A percentile compares a stretch with the other conserved stretches of the same genome.
Evolutionary conservation across 805 yeast genomes (phyloP).

Genomic region (Teunomyces aglyptinius): DNA sequence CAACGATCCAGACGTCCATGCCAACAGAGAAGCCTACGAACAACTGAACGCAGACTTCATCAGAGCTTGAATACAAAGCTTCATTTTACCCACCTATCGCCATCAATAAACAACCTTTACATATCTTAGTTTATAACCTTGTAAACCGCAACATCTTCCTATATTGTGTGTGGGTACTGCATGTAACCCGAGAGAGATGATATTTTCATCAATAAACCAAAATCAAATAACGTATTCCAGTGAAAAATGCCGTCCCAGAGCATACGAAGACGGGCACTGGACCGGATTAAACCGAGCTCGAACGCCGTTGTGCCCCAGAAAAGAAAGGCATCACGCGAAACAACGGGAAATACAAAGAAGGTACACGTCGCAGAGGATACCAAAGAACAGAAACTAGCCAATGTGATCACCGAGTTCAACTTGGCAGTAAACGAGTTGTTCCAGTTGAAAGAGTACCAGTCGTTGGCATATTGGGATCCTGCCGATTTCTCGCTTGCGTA

Average conservation of each 20-base stretch:
- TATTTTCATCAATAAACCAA: slow-evolving; percentile 2
- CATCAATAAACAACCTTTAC: too few species aligned
- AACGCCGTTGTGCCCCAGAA: slow-evolving; percentile 2
- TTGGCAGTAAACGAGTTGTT: slow-evolving; percentile 57
- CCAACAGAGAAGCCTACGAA: slow-evolving; percentile 32
- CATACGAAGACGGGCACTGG: slow-evolving; percentile 8
- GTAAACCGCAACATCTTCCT: too few species aligned
- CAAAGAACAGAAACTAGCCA: slow-evolving; percentile 32
- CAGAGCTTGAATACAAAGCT: slow-evolving; percentile 16
- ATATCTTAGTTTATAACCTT: too few species aligned
- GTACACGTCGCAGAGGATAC: slow-evolving; percentile 1
- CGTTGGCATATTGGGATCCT: slow-evolving; percentile 64
- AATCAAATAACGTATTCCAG: neutral
- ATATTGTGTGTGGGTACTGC: too few species aligned
- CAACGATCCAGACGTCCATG: slow-evolving; percentile 25
- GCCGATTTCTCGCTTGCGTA: slow-evolving; percentile 27
- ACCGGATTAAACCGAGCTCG: neutral
- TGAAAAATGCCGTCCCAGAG: neutral
- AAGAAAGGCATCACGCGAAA: slow-evolving; percentile 3
- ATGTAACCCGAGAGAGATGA: too few species aligned
- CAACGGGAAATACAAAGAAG: neutral
- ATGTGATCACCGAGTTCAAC: slow-evolving; percentile 46
- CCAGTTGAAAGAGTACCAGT: slow-evolving; percentile 59
- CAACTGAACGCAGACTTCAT: slow-evolving; percentile 38
- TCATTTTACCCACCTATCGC: neutral